A percentile compares a stretch with the other conserved stretches of the same genome.
These are phyloP conservation scores for Aspergillus sp. DNA, from an alignment of 2,329 filamentous ascomycete species.

Conservation along the genomic window DNA sequence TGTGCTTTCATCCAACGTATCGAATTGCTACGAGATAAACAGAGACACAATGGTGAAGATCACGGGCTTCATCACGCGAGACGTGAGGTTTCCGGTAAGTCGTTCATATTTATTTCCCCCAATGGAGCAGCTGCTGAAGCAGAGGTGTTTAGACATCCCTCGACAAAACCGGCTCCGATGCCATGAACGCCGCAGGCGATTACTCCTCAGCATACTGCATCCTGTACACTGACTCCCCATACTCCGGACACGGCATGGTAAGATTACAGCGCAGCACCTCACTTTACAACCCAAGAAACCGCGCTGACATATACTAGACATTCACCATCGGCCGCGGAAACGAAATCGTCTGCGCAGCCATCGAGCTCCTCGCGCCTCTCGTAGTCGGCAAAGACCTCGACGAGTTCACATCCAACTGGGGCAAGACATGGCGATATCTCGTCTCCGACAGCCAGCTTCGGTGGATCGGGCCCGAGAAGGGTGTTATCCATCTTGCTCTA, in stretches of 20 bases:
- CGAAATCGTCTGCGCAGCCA: conserved; percentile 86
- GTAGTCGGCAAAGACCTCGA: conserved; percentile 74
- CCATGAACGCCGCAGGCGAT: conserved; percentile 92
- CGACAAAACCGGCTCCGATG: conserved; percentile 94
- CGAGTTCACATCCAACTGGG: conserved; percentile 77
- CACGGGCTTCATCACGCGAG: conserved; percentile 68
- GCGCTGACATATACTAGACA: conserved; percentile 29
- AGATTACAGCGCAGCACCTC: background rate
- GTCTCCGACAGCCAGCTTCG: conserved; percentile 86
- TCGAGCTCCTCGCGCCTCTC: conserved; percentile 73
- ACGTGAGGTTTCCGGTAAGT: conserved; percentile 69
- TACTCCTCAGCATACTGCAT: conserved; percentile 96
- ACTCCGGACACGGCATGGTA: conserved; percentile 45
- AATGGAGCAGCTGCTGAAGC: background rate
- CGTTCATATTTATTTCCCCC: background rate
- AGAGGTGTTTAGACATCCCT: conserved; percentile 66
- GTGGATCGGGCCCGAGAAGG: conserved; percentile 94
- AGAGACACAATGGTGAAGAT: conserved; percentile 58
- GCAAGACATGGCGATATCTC: conserved; percentile 86
- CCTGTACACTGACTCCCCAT: conserved; percentile 70
- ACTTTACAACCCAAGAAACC: background rate
- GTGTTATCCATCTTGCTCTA: conserved; percentile 87
- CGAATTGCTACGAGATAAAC: background rate
- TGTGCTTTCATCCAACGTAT: background rate
- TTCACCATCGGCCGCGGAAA: conserved; percentile 68